A percentile compares a stretch with the other conserved stretches of the same genome.
Evolutionary conservation across 352 stramenopile genomes (phyloP).

Genomic region (Globisporangium splendens): DNA sequence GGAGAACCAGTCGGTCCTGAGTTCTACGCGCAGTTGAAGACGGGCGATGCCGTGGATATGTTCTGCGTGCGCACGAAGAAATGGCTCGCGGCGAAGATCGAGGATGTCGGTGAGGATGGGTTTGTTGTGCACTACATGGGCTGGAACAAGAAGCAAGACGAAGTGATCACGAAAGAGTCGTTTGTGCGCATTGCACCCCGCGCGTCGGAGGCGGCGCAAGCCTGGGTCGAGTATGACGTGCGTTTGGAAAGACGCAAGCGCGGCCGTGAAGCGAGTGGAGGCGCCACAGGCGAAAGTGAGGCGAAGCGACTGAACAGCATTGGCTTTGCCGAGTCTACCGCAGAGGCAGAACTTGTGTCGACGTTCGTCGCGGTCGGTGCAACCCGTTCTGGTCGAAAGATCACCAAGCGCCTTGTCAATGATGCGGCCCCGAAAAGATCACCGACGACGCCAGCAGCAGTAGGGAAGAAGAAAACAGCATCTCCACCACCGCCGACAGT

Average conservation of each 20-base stretch:
- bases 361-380: constrained; percentile 58
- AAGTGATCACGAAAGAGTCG: constrained; percentile 30
- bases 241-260: constrained; percentile 39
- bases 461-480: constrained; percentile 29
- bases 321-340: neutral
- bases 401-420: constrained; percentile 61
- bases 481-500: constrained; percentile 15
- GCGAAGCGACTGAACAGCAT: neutral
- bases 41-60: constrained; percentile 53
- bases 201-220: constrained; percentile 25
- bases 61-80: constrained; percentile 41
- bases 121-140: constrained; percentile 64
- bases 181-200: constrained; percentile 39
- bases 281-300: neutral
- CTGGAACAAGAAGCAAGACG: constrained; percentile 57
- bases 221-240: constrained; percentile 42
- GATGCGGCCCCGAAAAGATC: constrained; percentile 23
- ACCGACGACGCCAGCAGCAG: constrained; percentile 9
- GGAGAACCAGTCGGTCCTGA: neutral
- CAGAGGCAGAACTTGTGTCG: constrained; percentile 10
- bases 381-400: constrained; percentile 59
- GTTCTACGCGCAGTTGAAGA: constrained; percentile 19
- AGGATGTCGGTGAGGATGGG: constrained; percentile 20
- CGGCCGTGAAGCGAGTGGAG: constrained; percentile 18
- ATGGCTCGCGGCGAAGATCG: constrained; percentile 65